Percentiles rank a stretch among this genome's conserved stretches.
Evolutionary conservation across 441 rosid species (phyloP).

Genomic region (Populus hybrid): DNA sequence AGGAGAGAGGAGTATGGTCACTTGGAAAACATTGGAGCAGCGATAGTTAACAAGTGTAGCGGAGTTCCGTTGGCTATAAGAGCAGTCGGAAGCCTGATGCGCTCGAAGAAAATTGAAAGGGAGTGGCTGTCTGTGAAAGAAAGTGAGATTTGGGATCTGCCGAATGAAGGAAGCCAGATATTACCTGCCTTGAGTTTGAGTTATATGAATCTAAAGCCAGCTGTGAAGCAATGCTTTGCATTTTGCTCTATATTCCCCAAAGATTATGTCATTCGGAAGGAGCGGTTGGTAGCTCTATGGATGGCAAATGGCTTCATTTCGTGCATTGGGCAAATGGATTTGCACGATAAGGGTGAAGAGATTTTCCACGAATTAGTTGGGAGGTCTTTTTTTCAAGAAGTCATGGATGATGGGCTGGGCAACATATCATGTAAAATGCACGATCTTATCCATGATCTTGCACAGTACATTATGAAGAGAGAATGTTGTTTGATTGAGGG

Average conservation of each 20-base stretch:
- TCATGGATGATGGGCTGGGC: too few species aligned
- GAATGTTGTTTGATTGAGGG: too few species aligned
- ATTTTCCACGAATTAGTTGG: not conserved
- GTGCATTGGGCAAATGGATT: not conserved
- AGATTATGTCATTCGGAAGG: not conserved
- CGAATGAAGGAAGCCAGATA: not conserved
- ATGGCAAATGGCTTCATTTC: constrained; percentile 8
- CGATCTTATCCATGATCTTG: too few species aligned
- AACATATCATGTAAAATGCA: too few species aligned
- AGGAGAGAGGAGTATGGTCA: not conserved
- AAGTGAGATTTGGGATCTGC: too few species aligned
- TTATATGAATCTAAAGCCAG: not conserved
- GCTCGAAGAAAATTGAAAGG: too few species aligned
- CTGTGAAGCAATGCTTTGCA: not conserved
- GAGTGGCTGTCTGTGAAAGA: not conserved
- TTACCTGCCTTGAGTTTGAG: not conserved
- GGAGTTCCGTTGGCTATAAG: not conserved
- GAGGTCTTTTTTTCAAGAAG: too few species aligned
- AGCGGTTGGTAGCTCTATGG: not conserved
- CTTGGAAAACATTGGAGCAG: not conserved
- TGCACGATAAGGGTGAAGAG: constrained; percentile 5
- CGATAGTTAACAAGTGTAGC: not conserved
- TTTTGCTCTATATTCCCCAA: not conserved
- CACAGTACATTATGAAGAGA: too few species aligned
- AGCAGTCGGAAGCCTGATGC: not conserved